Percentiles rank a stretch among this genome's conserved stretches.
These are phyloP conservation scores for Annulohypoxylon truncatum DNA, from an alignment of 2,329 filamentous ascomycete genomes.

Conservation along the genomic window DNA sequence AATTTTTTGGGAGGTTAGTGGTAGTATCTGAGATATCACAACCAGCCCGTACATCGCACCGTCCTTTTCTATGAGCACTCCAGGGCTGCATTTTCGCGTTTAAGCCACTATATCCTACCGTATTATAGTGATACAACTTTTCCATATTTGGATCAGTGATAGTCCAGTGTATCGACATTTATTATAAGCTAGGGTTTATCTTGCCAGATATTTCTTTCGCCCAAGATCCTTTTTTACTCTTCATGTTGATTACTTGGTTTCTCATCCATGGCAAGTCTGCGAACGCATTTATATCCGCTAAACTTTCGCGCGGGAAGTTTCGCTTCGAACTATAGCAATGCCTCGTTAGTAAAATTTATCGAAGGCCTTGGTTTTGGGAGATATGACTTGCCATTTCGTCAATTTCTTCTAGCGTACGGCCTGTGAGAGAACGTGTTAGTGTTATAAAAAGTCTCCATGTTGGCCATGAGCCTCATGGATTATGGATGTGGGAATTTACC, in stretches of 20 bases:
- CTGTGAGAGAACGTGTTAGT: slow-evolving; percentile 14
- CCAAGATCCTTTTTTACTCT: slow-evolving; percentile 8
- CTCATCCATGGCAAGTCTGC: slow-evolving; percentile 26
- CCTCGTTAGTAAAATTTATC: not conserved
- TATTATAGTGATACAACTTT: too few relatives aligned
- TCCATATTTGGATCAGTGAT: too few relatives aligned
- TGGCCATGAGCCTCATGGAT: not conserved
- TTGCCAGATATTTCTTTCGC: not conserved
- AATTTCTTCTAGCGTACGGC: slow-evolving; percentile 59
- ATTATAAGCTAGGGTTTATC: too few relatives aligned
- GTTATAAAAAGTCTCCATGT: not conserved
- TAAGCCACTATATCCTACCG: too few relatives aligned
- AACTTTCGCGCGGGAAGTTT: slow-evolving; percentile 42
- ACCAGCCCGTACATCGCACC: too few relatives aligned
- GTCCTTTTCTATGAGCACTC: too few relatives aligned
- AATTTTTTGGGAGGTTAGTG: too few relatives aligned
- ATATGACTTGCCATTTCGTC: slow-evolving; percentile 56
- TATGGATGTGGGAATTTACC: slow-evolving; percentile 40
- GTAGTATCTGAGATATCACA: too few relatives aligned
- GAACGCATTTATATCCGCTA: slow-evolving; percentile 38
- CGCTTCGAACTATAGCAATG: slow-evolving; percentile 37
- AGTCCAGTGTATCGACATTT: too few relatives aligned
- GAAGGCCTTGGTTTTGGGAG: not conserved
- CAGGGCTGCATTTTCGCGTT: too few relatives aligned
- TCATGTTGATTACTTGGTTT: slow-evolving; percentile 34